These are phyloP conservation scores for Saccharomyces eubayanus DNA, from an alignment of 805 yeast genomes.

Conservation along the genomic window DNA sequence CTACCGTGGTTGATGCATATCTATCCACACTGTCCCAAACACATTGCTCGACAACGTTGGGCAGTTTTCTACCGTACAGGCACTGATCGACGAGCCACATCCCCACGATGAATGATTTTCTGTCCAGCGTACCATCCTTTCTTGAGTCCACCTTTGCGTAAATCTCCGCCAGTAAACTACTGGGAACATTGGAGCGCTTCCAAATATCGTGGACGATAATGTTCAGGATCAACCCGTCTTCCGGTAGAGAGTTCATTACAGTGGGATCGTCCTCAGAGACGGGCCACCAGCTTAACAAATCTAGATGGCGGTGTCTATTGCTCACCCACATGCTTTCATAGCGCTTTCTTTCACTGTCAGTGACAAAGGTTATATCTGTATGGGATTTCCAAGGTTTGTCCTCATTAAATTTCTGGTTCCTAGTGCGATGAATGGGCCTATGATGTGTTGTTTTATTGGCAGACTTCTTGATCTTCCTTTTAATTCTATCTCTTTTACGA, in stretches of 20 bases:
- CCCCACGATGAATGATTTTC: conserved; percentile 80
- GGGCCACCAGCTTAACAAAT: conserved; percentile 25
- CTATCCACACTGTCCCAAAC: conserved; percentile 69
- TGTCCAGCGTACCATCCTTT: conserved; percentile 64
- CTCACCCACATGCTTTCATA: conserved; percentile 93
- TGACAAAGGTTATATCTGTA: conserved; percentile 41
- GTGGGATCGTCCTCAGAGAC: conserved; percentile 6
- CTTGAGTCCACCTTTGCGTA: conserved; percentile 64
- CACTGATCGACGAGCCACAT: conserved; percentile 97
- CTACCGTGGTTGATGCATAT: conserved; percentile 9
- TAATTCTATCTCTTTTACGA: conserved; percentile 5
- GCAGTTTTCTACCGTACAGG: conserved; percentile 83
- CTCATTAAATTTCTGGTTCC: conserved; percentile 49
- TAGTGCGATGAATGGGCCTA: conserved; percentile 4
- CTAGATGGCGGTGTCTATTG: conserved; percentile 59
- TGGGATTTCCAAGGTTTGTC: conserved; percentile 93
- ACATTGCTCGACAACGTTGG: conserved; percentile 51
- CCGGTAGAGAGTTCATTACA: conserved; percentile 7
- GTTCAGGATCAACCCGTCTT: conserved; percentile 30
- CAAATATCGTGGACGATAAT: conserved; percentile 67
- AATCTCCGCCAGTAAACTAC: conserved; percentile 48
- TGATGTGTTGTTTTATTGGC: conserved; percentile 9
- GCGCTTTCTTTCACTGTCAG: conserved; percentile 65
- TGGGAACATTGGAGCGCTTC: conserved; percentile 65
- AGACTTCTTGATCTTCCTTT: conserved; percentile 8